Base-by-base conservation (phyloP, 2,329 filamentous ascomycete genomes). In the Pseudogymnoascus sp. region DNA sequence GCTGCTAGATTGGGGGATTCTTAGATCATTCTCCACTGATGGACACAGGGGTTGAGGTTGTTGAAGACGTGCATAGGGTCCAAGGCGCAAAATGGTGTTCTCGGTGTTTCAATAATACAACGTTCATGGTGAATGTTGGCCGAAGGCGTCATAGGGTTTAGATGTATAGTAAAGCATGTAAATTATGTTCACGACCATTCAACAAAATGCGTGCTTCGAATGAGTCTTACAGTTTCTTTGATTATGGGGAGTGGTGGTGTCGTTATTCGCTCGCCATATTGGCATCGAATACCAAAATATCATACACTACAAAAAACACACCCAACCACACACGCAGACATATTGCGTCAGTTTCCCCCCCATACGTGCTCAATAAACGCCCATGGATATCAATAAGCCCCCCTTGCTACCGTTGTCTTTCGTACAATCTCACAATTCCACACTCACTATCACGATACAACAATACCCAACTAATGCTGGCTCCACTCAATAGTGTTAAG, bases 401-500 rank as follows among this genome's bases (percentile, higher is more conserved):
- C 26, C 12, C 26, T 29, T 34, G n/a, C 26, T 57, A 34, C 12
- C 47, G 26, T 57, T 34, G 8, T 11, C n/a, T 31, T 37, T 61
- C 34, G 59, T 40, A 39, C 59, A 61, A 26, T 21, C 18, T 18
- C 54, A 10, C 29, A 36, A 31, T 37, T 23, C 11, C 34, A 14
- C 8, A 12, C 10, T 40, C 34, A 34, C 16, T 14, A 40, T 23
- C 59, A 37, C 36, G 31, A 31, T 14, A 62, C 5, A n/a, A 39
- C n/a, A 21, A 21, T 5, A 54, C 3, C 21, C 36, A 18, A 62
- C 61, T 80, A 97, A 77, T 99, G 95, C 80, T 97, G 93, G 74
- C 90, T 96, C 95, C 95, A 99, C 78, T 99, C 88, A 72, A 99
- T 99, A 47, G 91, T 96, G 77, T 96, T 90, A 69, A 99, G 79